Base-by-base conservation (phyloP, 2,329 filamentous ascomycete genomes). In the Calcarisporium arbuscula region DNA sequence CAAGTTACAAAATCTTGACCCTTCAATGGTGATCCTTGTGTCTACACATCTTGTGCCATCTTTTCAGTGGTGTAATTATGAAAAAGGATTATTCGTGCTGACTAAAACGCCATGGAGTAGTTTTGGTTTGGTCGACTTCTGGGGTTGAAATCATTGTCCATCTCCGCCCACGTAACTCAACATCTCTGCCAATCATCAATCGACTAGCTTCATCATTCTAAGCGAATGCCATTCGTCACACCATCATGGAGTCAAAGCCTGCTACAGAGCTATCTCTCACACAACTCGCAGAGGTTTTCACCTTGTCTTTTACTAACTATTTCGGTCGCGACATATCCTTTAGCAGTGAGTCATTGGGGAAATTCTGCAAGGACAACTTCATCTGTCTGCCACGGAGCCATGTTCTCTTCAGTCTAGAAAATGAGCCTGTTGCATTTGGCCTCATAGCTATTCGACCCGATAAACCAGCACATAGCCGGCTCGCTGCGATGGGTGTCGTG, bases 401-500 rank as follows among this genome's bases (percentile, higher is more conserved):
- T 18, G 32, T 45, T 4, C 40, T 41, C 19, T 45, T 26, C 28
- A 14, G 26, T 8, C 14, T 34, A 5, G 34, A 21, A 17, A 28
- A 35, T 14, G 39, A 40, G 20, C 34, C 42, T 9, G 17, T 48
- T 5, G 46, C 38, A 2, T 47, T 49, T 16, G 39, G 26, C n/a
- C 34, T 50, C 20, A 39, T 50, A 14, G 43, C 48, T 2, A 28
- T 34, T 17, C 34, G 45, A 5, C 34, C 39, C 6, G 48, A 48
- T 26, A 42, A 42, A 9, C 44, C 46, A 8, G 28, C 23, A 4
- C 34, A 46, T 18, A 32, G 34, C 5, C 42, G 48, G n/a, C 32
- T 50, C 0, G 43, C 37, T 4, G 20, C 35, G 29, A 44, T 50
- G 37, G 48, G 43, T n/a, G 41, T 49, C 10, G 35, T 46, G 22